Evolutionary conservation across 257 asterid species (phyloP).

Genomic region (Misopates orontium): DNA sequence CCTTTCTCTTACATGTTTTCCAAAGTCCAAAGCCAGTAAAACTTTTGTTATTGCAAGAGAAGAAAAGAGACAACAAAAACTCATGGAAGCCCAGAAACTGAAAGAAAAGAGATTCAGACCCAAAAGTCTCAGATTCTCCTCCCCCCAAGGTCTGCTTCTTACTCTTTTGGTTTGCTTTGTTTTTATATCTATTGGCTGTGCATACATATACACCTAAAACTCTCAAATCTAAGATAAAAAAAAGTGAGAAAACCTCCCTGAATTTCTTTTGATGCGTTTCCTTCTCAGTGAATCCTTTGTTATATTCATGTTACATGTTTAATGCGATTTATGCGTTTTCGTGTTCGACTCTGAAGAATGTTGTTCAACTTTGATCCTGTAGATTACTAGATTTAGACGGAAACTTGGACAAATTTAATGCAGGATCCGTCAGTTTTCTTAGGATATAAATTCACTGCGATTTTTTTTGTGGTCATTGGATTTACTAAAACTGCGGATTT

Average conservation of each 20-base stretch:
- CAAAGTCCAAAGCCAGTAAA: no score
- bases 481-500: conserved; percentile 9
- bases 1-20: no score
- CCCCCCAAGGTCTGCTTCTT: no score
- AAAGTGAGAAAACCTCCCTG: conserved; percentile 37
- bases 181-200: no score
- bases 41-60: no score
- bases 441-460: conserved; percentile 6
- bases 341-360: conserved; percentile 11
- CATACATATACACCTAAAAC: no score
- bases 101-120: no score
- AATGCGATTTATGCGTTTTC: conserved; percentile 1
- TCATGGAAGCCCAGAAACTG: no score
- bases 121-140: no score
- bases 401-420: not conserved
- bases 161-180: no score
- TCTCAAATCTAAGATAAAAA: conserved; percentile 53
- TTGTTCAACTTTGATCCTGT: conserved; percentile 8
- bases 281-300: conserved; percentile 29
- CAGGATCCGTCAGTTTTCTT: conserved; percentile 3
- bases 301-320: conserved; percentile 4
- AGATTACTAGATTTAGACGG: not conserved
- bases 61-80: no score
- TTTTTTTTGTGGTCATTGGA: not conserved
- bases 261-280: not conserved